Percentiles rank a stretch among this genome's conserved stretches.
These are phyloP conservation scores for Tilletia setariae DNA, from an alignment of 1,284 basidiomycete genomes.

Conservation along the genomic window DNA sequence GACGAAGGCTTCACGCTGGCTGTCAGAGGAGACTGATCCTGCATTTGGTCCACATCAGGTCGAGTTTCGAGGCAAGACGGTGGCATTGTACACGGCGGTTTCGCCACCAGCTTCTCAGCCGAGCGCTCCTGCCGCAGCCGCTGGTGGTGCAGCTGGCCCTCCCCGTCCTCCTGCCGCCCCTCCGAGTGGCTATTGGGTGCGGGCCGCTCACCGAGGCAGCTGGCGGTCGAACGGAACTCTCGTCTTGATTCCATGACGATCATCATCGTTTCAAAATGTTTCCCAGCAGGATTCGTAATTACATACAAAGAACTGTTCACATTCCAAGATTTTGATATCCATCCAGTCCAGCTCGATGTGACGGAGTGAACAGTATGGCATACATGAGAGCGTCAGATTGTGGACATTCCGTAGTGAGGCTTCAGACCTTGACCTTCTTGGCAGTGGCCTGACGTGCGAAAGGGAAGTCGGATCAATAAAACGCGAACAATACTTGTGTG, in stretches of 20 bases:
- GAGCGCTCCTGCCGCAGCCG: not conserved
- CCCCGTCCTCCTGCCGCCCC: slow-evolving; percentile 9
- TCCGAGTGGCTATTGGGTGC: slow-evolving; percentile 27
- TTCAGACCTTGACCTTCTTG: slow-evolving; percentile 25
- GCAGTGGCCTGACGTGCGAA: slow-evolving; percentile 15
- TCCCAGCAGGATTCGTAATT: no score
- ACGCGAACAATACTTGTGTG: slow-evolving; percentile 16
- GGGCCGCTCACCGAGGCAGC: slow-evolving; percentile 38
- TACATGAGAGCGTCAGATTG: no score
- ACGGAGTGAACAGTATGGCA: not conserved
- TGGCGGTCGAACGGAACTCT: slow-evolving; percentile 50
- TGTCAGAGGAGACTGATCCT: not conserved
- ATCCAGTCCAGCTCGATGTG: no score
- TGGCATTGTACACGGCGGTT: slow-evolving; percentile 19
- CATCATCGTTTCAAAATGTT: not conserved
- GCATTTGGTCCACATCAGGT: no score
- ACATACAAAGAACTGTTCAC: not conserved
- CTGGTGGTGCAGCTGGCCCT: not conserved
- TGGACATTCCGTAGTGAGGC: no score
- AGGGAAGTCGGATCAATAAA: not conserved
- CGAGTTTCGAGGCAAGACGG: slow-evolving; percentile 34
- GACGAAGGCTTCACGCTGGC: no score
- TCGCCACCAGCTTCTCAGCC: not conserved
- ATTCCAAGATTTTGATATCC: no score
- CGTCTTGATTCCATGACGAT: slow-evolving; percentile 29